These are phyloP conservation scores for Blastomyces silverae DNA, from an alignment of 2,329 filamentous ascomycete species.

Conservation along the genomic window DNA sequence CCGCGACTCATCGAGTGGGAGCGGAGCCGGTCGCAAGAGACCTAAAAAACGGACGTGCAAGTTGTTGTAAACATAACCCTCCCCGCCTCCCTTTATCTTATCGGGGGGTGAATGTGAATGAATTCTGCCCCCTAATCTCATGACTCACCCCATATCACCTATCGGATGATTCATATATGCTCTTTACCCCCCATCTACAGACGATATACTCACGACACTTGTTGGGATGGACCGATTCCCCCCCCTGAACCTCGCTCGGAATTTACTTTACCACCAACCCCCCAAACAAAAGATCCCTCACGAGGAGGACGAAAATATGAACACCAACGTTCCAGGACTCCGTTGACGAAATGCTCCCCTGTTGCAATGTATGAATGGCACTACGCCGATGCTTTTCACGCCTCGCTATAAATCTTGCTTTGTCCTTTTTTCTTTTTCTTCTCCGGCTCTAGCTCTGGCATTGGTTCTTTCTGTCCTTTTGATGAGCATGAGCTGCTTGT, in stretches of 20 bases:
- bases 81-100: neutral
- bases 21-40: slow-evolving; percentile 45
- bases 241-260: neutral
- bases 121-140: slow-evolving; percentile 7
- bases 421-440: neutral
- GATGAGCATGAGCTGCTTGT: neutral
- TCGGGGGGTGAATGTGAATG: neutral
- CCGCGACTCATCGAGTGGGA: slow-evolving; percentile 28
- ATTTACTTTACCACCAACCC: neutral
- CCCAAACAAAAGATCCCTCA: neutral
- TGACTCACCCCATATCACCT: neutral
- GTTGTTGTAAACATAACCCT: slow-evolving; percentile 55
- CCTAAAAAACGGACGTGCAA: slow-evolving; percentile 81
- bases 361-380: slow-evolving; percentile 9
- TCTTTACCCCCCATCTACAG: neutral
- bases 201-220: slow-evolving; percentile 4
- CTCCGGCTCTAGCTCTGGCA: neutral
- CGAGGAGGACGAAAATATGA: slow-evolving; percentile 12
- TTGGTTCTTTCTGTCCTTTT: neutral
- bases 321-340: neutral
- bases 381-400: slow-evolving; percentile 20
- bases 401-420: slow-evolving; percentile 16
- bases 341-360: slow-evolving; percentile 3
- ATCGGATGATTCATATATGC: neutral
- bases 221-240: neutral